A percentile compares a stretch with the other conserved stretches of the same genome.
These are phyloP conservation scores for Ogataea naganishii DNA, from an alignment of 805 yeast species.

Conservation along the genomic window DNA sequence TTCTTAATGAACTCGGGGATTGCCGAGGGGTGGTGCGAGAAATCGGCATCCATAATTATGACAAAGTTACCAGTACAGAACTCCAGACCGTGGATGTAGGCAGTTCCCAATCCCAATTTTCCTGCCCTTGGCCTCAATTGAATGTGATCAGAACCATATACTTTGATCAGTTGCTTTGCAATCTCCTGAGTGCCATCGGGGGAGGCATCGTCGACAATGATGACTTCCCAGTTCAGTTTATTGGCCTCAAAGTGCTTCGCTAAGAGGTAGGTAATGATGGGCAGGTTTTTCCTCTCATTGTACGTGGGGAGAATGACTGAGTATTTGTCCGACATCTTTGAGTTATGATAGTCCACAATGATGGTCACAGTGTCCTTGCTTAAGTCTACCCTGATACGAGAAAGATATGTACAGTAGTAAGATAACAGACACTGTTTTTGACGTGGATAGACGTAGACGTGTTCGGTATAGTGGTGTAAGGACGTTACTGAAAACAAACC, in stretches of 20 bases:
- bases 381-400: too few species aligned
- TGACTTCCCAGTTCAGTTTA: constrained; percentile 63
- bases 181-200: constrained; percentile 78
- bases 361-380: too few species aligned
- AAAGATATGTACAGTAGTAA: too few species aligned
- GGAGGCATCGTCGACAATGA: constrained; percentile 71
- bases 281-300: constrained; percentile 62
- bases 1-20: constrained; percentile 66
- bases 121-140: constrained; percentile 67
- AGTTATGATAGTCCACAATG: too few species aligned
- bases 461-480: too few species aligned
- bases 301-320: constrained; percentile 72
- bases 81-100: constrained; percentile 70
- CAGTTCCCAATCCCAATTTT: constrained; percentile 72
- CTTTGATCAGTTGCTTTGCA: constrained; percentile 48
- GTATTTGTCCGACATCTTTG: constrained; percentile 38
- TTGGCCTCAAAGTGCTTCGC: constrained; percentile 55
- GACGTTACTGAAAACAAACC: too few species aligned
- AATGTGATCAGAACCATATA: constrained; percentile 53
- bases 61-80: constrained; percentile 67
- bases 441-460: too few species aligned
- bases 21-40: constrained; percentile 75
- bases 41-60: constrained; percentile 79
- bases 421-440: too few species aligned
- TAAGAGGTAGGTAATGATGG: constrained; percentile 60